phyloP scores from a whole-genome alignment of 345 rosid genomes.

The Eutrema yunnanense region DNA sequence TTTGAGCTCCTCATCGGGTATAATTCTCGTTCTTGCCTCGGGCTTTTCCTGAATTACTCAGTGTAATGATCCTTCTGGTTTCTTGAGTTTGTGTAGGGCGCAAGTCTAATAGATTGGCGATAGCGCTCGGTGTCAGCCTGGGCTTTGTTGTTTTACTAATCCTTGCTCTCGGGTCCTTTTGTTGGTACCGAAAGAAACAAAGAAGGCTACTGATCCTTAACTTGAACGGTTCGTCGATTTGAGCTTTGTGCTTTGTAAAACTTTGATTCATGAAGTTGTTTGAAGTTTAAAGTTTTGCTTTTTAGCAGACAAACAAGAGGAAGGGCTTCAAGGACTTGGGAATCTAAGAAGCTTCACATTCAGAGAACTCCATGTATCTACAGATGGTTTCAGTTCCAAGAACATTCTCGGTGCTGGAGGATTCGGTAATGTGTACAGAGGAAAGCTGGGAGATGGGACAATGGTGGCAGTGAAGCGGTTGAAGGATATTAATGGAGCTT shows the following conservation, averaged over 20 bases:
- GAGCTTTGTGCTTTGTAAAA: background rate
- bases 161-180: conserved; percentile 40
- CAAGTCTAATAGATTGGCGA: conserved; percentile 58
- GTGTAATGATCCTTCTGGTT: background rate
- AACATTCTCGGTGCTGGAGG: conserved; percentile 91
- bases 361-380: conserved; percentile 71
- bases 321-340: conserved; percentile 59
- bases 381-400: conserved; percentile 78
- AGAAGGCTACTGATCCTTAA: conserved; percentile 39
- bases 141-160: conserved; percentile 40
- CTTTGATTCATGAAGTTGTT: background rate
- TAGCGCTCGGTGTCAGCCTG: conserved; percentile 62
- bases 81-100: conserved; percentile 20
- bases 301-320: conserved; percentile 58
- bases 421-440: conserved; percentile 92
- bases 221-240: conserved; percentile 43
- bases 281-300: background rate
- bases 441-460: conserved; percentile 74
- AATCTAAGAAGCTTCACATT: conserved; percentile 73
- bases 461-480: conserved; percentile 81
- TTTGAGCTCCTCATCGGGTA: conserved; percentile 43
- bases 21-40: background rate
- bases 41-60: conserved; percentile 28
- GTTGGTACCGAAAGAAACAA: conserved; percentile 51
- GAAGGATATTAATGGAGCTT: conserved; percentile 64